Evolutionary conservation across 2,329 filamentous ascomycete genomes (phyloP).

Genomic region (Talaromyces sp.): DNA sequence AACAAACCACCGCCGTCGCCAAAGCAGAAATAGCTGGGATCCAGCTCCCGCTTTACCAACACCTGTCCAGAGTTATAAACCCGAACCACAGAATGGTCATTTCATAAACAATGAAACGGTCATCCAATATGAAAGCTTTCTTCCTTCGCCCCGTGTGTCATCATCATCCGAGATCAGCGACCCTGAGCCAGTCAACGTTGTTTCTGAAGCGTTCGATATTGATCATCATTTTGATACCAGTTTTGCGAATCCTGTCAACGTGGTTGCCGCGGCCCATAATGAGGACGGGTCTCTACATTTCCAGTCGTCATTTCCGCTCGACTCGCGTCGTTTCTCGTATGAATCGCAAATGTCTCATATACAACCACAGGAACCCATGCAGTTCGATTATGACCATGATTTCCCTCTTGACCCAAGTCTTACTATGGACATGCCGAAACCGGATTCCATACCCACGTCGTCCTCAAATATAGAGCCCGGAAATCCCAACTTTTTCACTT

Average conservation of each 20-base stretch:
- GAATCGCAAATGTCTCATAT: conserved; percentile 4
- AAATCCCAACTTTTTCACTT: conserved; percentile 9
- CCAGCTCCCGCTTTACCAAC: not conserved
- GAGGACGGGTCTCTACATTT: not conserved
- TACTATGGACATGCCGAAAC: not conserved
- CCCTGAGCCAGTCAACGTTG: conserved; percentile 5
- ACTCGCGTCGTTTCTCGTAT: conserved; percentile 5
- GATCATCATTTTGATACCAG: conserved; percentile 8
- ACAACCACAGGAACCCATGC: conserved; percentile 1
- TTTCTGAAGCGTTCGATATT: conserved; percentile 5
- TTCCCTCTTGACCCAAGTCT: conserved; percentile 12
- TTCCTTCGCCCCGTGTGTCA: conserved; percentile 12
- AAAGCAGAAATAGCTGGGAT: conserved; percentile 9
- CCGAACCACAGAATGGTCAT: conserved; percentile 1
- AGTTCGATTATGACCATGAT: conserved; percentile 6
- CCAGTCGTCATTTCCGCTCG: conserved; percentile 3
- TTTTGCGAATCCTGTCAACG: conserved; percentile 4
- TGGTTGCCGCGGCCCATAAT: not conserved
- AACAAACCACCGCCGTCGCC: conserved; percentile 8
- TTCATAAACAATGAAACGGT: conserved; percentile 10
- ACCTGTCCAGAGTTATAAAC: conserved; percentile 4
- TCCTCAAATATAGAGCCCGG: not conserved
- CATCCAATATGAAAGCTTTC: conserved; percentile 10
- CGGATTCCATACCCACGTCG: not conserved
- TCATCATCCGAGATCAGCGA: conserved; percentile 12